phyloP scores from a whole-genome alignment of 306 rosid genomes.

The Benincasa hispida region DNA sequence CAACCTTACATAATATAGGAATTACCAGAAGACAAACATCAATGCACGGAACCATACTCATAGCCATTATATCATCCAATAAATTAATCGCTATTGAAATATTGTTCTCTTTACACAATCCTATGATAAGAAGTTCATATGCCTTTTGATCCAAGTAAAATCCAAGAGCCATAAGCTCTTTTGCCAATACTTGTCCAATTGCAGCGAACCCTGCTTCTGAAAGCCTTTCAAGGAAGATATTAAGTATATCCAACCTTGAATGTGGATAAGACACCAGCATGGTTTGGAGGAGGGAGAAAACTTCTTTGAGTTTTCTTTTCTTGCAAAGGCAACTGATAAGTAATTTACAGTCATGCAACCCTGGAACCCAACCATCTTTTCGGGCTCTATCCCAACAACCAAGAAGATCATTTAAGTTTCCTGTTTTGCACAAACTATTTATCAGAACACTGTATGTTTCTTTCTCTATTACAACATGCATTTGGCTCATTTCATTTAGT shows the following conservation, averaged over 20 bases:
- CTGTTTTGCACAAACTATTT: conserved; percentile 44
- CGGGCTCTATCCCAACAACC: conserved; percentile 45
- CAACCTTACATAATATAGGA: conserved; percentile 45
- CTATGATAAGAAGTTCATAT: conserved; percentile 41
- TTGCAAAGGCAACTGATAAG: conserved; percentile 42
- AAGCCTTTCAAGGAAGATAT: conserved; percentile 40
- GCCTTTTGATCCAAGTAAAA: conserved; percentile 27
- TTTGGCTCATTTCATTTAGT: conserved; percentile 46
- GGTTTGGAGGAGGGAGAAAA: conserved; percentile 48
- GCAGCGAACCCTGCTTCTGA: conserved; percentile 28
- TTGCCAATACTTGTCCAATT: conserved; percentile 29
- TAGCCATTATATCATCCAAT: conserved; percentile 43
- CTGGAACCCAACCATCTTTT: conserved; percentile 49
- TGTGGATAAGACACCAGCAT: conserved; percentile 43
- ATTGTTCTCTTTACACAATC: conserved; percentile 36
- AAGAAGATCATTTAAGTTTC: conserved; percentile 42
- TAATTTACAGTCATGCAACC: conserved; percentile 32
- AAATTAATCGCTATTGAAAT: conserved; percentile 34
- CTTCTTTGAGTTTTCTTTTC: conserved; percentile 34
- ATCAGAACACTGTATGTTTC: conserved; percentile 49
- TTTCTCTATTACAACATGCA: conserved; percentile 25
- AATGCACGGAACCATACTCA: conserved; percentile 29
- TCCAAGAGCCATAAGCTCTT: conserved; percentile 34
- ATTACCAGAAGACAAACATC: conserved; percentile 46
- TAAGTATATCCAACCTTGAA: conserved; percentile 33